These are phyloP conservation scores for Phlegmacium glaucopus DNA, from an alignment of 768 basidiomycete species.

Conservation along the genomic window DNA sequence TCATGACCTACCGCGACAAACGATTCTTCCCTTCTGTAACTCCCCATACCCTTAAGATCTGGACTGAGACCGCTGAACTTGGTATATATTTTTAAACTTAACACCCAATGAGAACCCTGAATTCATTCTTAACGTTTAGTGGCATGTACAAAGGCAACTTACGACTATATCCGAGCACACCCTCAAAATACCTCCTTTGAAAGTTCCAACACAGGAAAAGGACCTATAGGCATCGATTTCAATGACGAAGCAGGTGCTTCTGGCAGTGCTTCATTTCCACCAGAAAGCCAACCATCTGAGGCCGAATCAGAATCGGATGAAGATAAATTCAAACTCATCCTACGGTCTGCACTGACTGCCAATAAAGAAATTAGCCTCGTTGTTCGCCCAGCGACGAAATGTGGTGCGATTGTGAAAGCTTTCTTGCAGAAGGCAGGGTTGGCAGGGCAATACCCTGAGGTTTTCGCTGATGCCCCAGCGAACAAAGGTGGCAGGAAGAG, in stretches of 20 bases:
- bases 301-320: slow-evolving; percentile 42
- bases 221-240: slow-evolving; percentile 1
- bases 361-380: slow-evolving; percentile 57
- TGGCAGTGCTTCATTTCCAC: slow-evolving; percentile 4
- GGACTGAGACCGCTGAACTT: slow-evolving; percentile 58
- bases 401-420: slow-evolving; percentile 70
- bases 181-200: slow-evolving; percentile 12
- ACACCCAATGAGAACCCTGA: background rate
- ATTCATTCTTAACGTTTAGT: slow-evolving; percentile 34
- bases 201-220: slow-evolving; percentile 23
- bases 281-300: slow-evolving; percentile 27
- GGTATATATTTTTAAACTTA: slow-evolving; percentile 37
- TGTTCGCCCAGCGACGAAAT: slow-evolving; percentile 73
- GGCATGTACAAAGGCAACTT: slow-evolving; percentile 61
- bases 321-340: slow-evolving; percentile 60
- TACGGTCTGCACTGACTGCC: slow-evolving; percentile 52
- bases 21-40: slow-evolving; percentile 70
- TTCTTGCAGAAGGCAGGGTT: slow-evolving; percentile 70
- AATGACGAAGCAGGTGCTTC: background rate
- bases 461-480: slow-evolving; percentile 25
- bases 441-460: slow-evolving; percentile 45
- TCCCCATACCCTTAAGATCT: slow-evolving; percentile 61
- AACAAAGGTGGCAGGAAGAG: slow-evolving; percentile 26
- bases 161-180: slow-evolving; percentile 53
- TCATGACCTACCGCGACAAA: slow-evolving; percentile 58